Evolutionary conservation across 208 protist species (phyloP).

Genomic region (Trichomonas vaginalis): DNA sequence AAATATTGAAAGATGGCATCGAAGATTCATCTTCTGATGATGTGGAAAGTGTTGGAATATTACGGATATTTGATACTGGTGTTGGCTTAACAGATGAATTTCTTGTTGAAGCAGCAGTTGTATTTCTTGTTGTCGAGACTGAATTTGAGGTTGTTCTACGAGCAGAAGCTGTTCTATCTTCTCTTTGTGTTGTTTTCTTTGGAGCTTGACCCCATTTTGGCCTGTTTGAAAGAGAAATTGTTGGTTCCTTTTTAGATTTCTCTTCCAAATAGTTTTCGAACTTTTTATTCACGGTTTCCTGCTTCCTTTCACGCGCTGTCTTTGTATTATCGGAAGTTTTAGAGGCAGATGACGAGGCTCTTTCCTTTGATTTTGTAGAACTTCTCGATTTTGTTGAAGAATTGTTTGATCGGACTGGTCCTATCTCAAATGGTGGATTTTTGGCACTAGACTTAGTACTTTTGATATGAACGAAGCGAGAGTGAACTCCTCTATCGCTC

Average conservation of each 20-base stretch:
- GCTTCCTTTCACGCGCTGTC: neutral
- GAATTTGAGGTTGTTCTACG: neutral
- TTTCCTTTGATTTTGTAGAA: neutral
- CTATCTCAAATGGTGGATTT: neutral
- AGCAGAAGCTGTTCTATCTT: neutral
- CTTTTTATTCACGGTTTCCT: neutral
- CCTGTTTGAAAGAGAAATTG: neutral
- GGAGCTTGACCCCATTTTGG: neutral
- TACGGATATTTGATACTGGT: neutral
- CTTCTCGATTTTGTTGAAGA: neutral
- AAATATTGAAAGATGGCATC: neutral
- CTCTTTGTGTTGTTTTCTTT: neutral
- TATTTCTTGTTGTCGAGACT: neutral
- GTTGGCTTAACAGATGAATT: neutral
- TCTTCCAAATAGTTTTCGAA: neutral
- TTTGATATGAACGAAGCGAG: neutral
- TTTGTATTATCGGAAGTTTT: neutral
- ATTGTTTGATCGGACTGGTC: neutral
- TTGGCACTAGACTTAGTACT: neutral
- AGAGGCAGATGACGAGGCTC: neutral
- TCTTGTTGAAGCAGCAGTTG: neutral
- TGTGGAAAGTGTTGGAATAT: neutral
- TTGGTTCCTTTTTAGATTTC: neutral
- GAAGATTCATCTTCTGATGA: neutral
- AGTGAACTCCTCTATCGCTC: neutral